Conservation (phyloP, 345 rosid species). For the Rubroshorea leprosula region DNA sequence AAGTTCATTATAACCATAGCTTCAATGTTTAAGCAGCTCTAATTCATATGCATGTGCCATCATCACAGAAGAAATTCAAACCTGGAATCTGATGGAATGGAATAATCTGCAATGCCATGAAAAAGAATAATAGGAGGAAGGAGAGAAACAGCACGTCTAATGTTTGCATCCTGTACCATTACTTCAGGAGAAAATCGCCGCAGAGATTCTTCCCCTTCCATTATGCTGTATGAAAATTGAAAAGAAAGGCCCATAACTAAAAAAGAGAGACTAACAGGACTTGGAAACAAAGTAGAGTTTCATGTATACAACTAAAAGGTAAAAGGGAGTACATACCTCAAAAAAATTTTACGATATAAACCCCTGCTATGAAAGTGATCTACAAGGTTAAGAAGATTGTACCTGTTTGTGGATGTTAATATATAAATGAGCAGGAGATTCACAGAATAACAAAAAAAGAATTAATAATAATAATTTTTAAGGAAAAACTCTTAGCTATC, state of each 20-base stretch:
- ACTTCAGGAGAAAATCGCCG: constrained; percentile 78
- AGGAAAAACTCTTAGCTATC: no score
- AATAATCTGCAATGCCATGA: constrained; percentile 93
- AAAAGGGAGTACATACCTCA: constrained; percentile 40
- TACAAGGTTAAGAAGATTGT: constrained; percentile 73
- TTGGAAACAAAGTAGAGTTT: background rate
- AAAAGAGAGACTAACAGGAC: background rate
- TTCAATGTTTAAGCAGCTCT: no score
- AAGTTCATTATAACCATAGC: no score
- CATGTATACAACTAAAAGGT: background rate
- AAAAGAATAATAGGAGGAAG: constrained; percentile 77
- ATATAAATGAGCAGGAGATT: constrained; percentile 13
- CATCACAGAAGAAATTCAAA: constrained; percentile 25
- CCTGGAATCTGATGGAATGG: constrained; percentile 93
- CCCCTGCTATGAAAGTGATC: constrained; percentile 90
- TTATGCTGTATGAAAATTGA: constrained; percentile 57
- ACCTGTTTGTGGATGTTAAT: constrained; percentile 43
- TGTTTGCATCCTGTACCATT: constrained; percentile 55
- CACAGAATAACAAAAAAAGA: background rate
- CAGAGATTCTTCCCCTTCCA: constrained; percentile 93
- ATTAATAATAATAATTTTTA: background rate
- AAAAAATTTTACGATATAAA: constrained; percentile 69
- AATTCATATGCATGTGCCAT: no score
- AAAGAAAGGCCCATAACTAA: constrained; percentile 7
- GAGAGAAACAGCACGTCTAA: constrained; percentile 47